Percentiles rank a stretch among this genome's conserved stretches.
Evolutionary conservation across 140 eudicot genomes (phyloP).

Genomic region (Stevia rebaudiana): DNA sequence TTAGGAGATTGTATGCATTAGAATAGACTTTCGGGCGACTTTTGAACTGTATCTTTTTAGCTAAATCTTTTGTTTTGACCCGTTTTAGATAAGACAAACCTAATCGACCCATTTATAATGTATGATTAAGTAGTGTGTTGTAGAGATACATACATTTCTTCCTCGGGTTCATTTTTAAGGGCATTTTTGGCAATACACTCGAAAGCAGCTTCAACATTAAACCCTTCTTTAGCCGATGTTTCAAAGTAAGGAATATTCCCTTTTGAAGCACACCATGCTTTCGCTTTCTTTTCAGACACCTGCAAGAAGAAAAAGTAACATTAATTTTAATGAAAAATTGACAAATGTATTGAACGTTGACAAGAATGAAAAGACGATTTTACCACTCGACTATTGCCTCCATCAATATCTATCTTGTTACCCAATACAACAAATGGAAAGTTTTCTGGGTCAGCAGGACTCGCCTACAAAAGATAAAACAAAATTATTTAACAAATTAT

Average conservation of each 20-base stretch:
- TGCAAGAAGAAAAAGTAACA: conserved; percentile 8
- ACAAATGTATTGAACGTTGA: not conserved
- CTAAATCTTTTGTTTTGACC: not conserved
- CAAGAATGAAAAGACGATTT: not conserved
- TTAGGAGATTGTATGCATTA: not conserved
- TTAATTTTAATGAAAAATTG: not conserved
- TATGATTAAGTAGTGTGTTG: not conserved
- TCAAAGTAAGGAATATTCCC: conserved; percentile 46
- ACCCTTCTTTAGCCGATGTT: conserved; percentile 51
- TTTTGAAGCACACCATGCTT: conserved; percentile 48
- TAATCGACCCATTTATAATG: not conserved
- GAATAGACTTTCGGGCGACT: not conserved
- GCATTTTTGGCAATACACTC: conserved; percentile 45
- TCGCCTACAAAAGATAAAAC: conserved; percentile 20
- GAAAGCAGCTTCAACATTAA: conserved; percentile 47
- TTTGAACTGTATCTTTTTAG: not conserved
- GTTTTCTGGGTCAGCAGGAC: conserved; percentile 55
- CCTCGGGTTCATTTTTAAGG: conserved; percentile 42
- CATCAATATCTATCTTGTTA: conserved; percentile 53
- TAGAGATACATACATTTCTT: conserved; percentile 35
- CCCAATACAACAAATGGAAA: conserved; percentile 55
- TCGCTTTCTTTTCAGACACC: conserved; percentile 53
- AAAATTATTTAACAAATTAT: not conserved
- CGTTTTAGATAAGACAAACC: not conserved
- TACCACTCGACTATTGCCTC: conserved; percentile 57